phyloP scores from a whole-genome alignment of 805 yeast genomes.

The Hanseniaspora mollemarum region DNA sequence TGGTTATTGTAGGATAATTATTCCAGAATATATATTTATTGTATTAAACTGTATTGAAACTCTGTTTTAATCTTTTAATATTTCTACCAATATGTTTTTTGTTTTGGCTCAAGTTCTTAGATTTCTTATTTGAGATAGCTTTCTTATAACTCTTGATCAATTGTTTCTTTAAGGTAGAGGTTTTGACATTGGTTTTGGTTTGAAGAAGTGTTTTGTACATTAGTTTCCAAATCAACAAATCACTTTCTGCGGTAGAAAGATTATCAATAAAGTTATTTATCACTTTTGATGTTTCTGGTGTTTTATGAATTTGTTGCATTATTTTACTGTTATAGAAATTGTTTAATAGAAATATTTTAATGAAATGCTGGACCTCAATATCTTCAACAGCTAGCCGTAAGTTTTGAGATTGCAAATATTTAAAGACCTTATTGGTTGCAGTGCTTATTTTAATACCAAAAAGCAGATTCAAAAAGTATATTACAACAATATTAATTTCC shows the following conservation, averaged over 20 bases:
- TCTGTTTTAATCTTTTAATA: background rate
- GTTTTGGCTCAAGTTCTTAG: background rate
- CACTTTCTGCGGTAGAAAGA: background rate
- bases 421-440: background rate
- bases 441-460: background rate
- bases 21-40: background rate
- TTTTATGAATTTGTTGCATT: too few species aligned
- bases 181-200: background rate
- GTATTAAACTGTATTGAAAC: background rate
- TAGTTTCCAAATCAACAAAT: background rate
- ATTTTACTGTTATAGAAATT: background rate
- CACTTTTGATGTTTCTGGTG: background rate
- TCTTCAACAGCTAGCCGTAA: background rate
- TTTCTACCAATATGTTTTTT: background rate
- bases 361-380: background rate
- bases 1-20: conserved; percentile 42
- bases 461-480: background rate
- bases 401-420: background rate
- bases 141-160: background rate
- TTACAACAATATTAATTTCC: background rate
- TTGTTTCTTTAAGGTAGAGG: background rate
- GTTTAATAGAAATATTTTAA: background rate
- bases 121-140: background rate
- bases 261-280: background rate
- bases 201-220: background rate